phyloP scores from a whole-genome alignment of 1,284 basidiomycete species.

The Ganoderma leucocontextum region DNA sequence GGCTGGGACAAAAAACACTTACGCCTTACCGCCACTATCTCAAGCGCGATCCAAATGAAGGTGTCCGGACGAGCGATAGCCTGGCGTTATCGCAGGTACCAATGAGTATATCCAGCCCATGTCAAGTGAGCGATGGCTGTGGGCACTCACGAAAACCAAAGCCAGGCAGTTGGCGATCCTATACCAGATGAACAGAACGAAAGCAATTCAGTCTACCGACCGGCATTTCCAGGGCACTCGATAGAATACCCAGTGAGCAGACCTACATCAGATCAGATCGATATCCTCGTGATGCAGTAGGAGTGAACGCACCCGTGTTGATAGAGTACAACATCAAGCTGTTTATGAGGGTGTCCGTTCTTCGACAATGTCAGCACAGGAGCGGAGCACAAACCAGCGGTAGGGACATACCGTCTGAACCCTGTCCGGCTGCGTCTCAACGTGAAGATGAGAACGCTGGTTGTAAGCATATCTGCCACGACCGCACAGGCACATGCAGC shows the following conservation, averaged over 20 bases:
- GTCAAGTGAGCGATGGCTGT: too few species aligned
- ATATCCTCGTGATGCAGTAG: background rate
- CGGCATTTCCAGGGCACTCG: too few species aligned
- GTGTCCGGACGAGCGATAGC: slow-evolving; percentile 9
- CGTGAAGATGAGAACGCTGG: slow-evolving; percentile 15
- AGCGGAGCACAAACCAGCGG: background rate
- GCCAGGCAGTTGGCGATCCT: slow-evolving; percentile 8
- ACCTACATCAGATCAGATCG: slow-evolving; percentile 2
- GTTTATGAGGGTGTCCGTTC: slow-evolving; percentile 16
- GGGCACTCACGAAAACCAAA: slow-evolving; percentile 10
- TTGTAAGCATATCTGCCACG: slow-evolving; percentile 12
- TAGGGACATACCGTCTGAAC: slow-evolving; percentile 1
- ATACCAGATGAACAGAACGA: background rate
- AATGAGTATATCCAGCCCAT: background rate
- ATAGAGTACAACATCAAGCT: slow-evolving; percentile 16
- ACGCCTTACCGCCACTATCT: slow-evolving; percentile 3
- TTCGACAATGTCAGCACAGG: background rate
- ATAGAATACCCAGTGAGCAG: slow-evolving; percentile 10
- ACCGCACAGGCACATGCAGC: slow-evolving; percentile 14
- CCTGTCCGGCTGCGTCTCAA: slow-evolving; percentile 13
- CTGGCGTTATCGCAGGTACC: background rate
- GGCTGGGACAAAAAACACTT: background rate
- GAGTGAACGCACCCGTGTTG: slow-evolving; percentile 13
- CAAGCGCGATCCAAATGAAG: slow-evolving; percentile 15
- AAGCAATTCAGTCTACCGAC: background rate